A percentile compares a stretch with the other conserved stretches of the same genome.
phyloP scores from a whole-genome alignment of 257 asterid genomes.

The Knoxia roxburghii region DNA sequence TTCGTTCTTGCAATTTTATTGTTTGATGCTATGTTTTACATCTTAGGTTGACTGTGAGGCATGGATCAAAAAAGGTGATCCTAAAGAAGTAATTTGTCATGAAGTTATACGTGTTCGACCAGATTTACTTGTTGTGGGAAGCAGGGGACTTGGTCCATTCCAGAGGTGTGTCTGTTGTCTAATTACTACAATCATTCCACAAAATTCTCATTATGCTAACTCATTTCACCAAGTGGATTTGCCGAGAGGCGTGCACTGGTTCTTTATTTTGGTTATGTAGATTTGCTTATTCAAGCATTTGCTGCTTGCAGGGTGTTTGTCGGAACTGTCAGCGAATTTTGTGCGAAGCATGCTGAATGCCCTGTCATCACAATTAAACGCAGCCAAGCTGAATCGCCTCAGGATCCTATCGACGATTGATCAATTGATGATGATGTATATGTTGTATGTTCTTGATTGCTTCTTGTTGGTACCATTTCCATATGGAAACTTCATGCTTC shows the following conservation, averaged over 20 bases:
- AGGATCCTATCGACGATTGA: constrained; percentile 44
- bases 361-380: constrained; percentile 50
- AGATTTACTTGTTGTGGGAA: constrained; percentile 79
- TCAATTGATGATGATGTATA: constrained; percentile 6
- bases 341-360: constrained; percentile 75
- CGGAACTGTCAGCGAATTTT: constrained; percentile 89
- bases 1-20: not conserved
- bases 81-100: constrained; percentile 70
- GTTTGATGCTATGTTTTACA: constrained; percentile 5
- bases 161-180: constrained; percentile 45
- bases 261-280: not conserved
- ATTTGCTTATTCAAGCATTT: not conserved
- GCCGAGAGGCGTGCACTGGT: not conserved
- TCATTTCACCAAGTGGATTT: not conserved
- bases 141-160: constrained; percentile 91
- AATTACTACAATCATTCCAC: too few relatives aligned
- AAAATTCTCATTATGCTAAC: not conserved
- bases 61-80: constrained; percentile 74
- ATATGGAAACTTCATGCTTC: not conserved
- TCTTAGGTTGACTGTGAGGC: constrained; percentile 81
- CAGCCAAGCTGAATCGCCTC: constrained; percentile 56
- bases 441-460: not conserved
- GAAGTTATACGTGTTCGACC: constrained; percentile 64
- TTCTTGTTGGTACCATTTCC: not conserved
- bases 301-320: constrained; percentile 62